A percentile compares a stretch with the other conserved stretches of the same genome.
Conservation (phyloP, 805 yeast genomes). For the Kluyveromyces wickerhamii region DNA sequence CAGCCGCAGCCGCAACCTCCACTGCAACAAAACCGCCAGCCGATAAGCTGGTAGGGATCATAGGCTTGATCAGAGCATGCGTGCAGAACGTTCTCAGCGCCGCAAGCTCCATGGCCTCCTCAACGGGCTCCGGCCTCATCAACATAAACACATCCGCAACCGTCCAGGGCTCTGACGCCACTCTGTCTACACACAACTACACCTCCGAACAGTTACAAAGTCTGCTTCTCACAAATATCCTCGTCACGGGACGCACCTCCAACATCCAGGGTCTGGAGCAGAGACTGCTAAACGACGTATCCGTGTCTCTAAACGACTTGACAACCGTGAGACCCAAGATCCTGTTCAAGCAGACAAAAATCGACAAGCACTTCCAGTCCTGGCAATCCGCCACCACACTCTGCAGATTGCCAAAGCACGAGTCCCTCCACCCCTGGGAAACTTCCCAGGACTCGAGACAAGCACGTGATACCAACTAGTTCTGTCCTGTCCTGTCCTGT, state of each 20-base stretch:
- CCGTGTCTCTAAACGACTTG: constrained; percentile 23
- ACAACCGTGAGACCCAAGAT: constrained; percentile 4
- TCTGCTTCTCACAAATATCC: constrained; percentile 44
- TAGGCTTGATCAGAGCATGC: constrained; percentile 4
- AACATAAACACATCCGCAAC: constrained; percentile 13
- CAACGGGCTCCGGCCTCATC: constrained; percentile 10
- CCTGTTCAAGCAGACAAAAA: constrained; percentile 4
- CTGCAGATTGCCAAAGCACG: constrained; percentile 2
- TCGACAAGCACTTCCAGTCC: constrained; percentile 3
- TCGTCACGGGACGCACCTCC: constrained; percentile 75
- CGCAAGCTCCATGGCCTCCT: constrained; percentile 14
- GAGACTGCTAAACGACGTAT: constrained; percentile 62
- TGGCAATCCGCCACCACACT: constrained; percentile 5
- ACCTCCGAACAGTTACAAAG: constrained; percentile 26
- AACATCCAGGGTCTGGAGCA: constrained; percentile 76
- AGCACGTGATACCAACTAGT: no score
- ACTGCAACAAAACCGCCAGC: constrained; percentile 2
- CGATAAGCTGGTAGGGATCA: constrained; percentile 1
- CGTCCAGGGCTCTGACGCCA: constrained; percentile 3
- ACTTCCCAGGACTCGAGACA: not conserved
- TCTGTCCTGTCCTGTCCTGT: no score
- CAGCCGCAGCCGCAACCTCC: constrained; percentile 20
- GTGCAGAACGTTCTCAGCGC: constrained; percentile 3
- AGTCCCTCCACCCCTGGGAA: constrained; percentile 5
- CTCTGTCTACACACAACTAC: constrained; percentile 5